These are phyloP conservation scores for Aureobasidium leucospermi DNA, from an alignment of 2,329 filamentous ascomycete species.

Conservation along the genomic window DNA sequence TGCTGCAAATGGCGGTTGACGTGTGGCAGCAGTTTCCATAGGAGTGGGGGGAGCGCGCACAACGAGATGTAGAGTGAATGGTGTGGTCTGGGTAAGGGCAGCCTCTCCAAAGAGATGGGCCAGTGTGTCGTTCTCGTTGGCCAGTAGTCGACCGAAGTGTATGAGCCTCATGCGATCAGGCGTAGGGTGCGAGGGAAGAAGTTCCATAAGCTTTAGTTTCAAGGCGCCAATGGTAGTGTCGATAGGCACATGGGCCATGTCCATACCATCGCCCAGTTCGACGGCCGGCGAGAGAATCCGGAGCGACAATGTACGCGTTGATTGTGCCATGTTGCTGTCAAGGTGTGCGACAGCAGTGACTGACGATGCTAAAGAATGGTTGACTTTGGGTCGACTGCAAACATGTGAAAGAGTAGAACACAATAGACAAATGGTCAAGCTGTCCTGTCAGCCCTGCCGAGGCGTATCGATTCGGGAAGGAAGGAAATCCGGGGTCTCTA, in stretches of 20 bases:
- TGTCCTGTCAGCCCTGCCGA: background rate
- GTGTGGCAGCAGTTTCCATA: background rate
- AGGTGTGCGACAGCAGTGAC: too few species aligned
- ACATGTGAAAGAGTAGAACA: background rate
- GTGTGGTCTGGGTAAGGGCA: slow-evolving; percentile 36
- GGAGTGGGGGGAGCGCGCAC: slow-evolving; percentile 14
- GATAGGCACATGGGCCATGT: slow-evolving; percentile 18
- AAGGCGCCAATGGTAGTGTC: slow-evolving; percentile 44
- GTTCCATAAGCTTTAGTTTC: slow-evolving; percentile 44
- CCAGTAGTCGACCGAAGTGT: slow-evolving; percentile 48
- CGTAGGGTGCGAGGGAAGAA: slow-evolving; percentile 39
- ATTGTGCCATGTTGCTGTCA: background rate
- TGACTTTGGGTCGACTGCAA: background rate
- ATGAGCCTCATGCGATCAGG: slow-evolving; percentile 49
- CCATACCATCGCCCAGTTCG: slow-evolving; percentile 9
- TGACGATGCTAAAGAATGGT: background rate
- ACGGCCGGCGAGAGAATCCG: slow-evolving; percentile 14
- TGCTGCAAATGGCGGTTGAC: background rate
- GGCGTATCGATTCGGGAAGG: background rate
- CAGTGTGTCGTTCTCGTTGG: slow-evolving; percentile 42
- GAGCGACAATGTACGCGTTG: slow-evolving; percentile 9
- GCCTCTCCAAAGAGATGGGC: slow-evolving; percentile 43
- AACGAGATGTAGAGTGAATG: slow-evolving; percentile 29
- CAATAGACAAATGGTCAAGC: background rate
- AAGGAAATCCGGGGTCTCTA: background rate